Evolutionary conservation across 2,329 filamentous ascomycete species (phyloP).

Genomic region (Seiridium cupressi): DNA sequence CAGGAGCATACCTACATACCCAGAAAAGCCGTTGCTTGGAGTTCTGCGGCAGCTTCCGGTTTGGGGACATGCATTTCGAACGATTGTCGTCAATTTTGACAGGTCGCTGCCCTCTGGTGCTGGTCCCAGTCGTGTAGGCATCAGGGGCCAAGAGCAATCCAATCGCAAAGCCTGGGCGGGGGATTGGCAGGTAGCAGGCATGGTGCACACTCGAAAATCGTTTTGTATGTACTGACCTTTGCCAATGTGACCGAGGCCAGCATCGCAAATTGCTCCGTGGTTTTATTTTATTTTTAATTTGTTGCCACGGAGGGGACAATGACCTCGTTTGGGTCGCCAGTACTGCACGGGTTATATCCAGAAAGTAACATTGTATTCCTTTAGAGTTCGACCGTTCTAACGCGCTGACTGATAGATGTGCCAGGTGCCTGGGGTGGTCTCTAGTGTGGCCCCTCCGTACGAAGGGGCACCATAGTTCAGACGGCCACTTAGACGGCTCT

Average conservation of each 20-base stretch:
- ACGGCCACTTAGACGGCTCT: too few relatives aligned
- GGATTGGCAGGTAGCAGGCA: background rate
- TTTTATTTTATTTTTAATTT: too few relatives aligned
- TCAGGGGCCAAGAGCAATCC: background rate
- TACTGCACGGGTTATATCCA: too few relatives aligned
- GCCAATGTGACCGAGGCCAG: background rate
- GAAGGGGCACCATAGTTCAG: background rate
- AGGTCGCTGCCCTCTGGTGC: background rate
- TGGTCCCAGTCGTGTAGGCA: slow-evolving; percentile 2
- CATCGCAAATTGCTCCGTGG: background rate
- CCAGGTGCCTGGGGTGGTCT: background rate
- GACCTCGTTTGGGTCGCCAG: too few relatives aligned
- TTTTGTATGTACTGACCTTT: background rate
- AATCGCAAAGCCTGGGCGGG: background rate
- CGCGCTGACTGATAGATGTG: background rate
- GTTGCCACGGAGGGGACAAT: too few relatives aligned
- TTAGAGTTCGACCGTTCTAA: background rate
- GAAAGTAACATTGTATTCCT: background rate
- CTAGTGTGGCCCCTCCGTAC: background rate
- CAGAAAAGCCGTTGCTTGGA: too few relatives aligned
- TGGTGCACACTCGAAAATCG: background rate
- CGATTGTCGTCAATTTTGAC: background rate
- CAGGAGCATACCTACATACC: too few relatives aligned
- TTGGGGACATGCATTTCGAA: too few relatives aligned
- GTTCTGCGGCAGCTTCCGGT: too few relatives aligned